A percentile compares a stretch with the other conserved stretches of the same genome.
Evolutionary conservation across 257 asterid genomes (phyloP).

Genomic region (Catharanthus roseus): DNA sequence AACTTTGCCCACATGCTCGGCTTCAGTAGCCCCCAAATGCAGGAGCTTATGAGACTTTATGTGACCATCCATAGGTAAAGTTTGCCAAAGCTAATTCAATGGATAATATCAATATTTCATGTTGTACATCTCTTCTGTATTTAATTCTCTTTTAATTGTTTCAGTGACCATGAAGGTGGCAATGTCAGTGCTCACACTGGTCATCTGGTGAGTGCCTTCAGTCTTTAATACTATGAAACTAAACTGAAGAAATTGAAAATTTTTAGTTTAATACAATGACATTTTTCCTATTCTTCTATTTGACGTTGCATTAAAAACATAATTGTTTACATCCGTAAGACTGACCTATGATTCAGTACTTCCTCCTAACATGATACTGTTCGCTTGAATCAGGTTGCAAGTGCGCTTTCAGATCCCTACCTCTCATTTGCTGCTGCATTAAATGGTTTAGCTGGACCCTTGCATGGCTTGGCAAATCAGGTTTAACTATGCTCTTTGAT

Average conservation of each 20-base stretch:
- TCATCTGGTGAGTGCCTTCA: slow-evolving; percentile 63
- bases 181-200: slow-evolving; percentile 99
- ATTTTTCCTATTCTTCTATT: background rate
- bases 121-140: background rate
- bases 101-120: background rate
- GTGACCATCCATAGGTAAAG: slow-evolving; percentile 84
- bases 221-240: slow-evolving; percentile 10
- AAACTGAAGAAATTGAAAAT: slow-evolving; percentile 13
- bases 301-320: background rate
- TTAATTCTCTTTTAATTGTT: slow-evolving; percentile 15
- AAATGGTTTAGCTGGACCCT: slow-evolving; percentile 99
- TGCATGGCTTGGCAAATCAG: slow-evolving; percentile 99
- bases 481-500: slow-evolving; percentile 29
- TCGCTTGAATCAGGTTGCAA: slow-evolving; percentile 62
- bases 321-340: background rate
- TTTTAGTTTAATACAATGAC: background rate
- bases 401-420: slow-evolving; percentile 99
- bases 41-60: slow-evolving; percentile 95
- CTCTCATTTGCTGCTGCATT: slow-evolving; percentile 98
- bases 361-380: slow-evolving; percentile 1
- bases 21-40: slow-evolving; percentile 77
- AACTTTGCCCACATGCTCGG: slow-evolving; percentile 98
- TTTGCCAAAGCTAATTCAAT: background rate
- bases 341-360: background rate
- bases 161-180: slow-evolving; percentile 99